phyloP scores from a whole-genome alignment of 2,329 filamentous ascomycete species.

The Xenosphaeropsis pyriputrescens region DNA sequence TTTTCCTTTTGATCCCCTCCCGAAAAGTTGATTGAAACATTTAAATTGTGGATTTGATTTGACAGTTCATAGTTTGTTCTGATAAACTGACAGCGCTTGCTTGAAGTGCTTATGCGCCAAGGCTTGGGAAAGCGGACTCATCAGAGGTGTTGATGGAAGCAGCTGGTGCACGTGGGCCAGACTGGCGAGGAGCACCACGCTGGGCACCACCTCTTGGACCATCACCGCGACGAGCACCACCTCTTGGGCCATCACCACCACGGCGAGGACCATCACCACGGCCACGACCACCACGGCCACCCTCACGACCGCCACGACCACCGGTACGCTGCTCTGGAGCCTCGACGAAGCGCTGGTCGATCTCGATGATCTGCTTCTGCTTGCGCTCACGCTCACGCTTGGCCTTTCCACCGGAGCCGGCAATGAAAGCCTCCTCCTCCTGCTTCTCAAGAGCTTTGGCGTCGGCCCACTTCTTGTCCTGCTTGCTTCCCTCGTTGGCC shows the following conservation, averaged over 20 bases:
- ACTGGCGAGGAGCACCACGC: slow-evolving; percentile 18
- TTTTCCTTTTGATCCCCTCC: too few relatives aligned
- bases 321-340: slow-evolving; percentile 43
- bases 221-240: slow-evolving; percentile 26
- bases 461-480: slow-evolving; percentile 83
- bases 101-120: slow-evolving; percentile 21
- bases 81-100: too few relatives aligned
- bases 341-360: slow-evolving; percentile 74
- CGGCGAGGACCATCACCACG: slow-evolving; percentile 31
- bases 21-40: too few relatives aligned
- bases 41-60: too few relatives aligned
- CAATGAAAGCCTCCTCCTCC: slow-evolving; percentile 61
- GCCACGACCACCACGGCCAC: slow-evolving; percentile 33
- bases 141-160: slow-evolving; percentile 31
- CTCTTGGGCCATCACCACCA: slow-evolving; percentile 23
- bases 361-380: slow-evolving; percentile 79
- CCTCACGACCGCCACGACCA: slow-evolving; percentile 32
- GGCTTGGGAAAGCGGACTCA: slow-evolving; percentile 34
- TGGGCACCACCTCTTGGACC: slow-evolving; percentile 31
- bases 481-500: slow-evolving; percentile 81
- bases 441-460: slow-evolving; percentile 60
- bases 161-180: slow-evolving; percentile 22
- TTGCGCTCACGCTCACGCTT: slow-evolving; percentile 80
- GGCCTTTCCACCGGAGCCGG: slow-evolving; percentile 60
- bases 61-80: too few relatives aligned